A percentile compares a stretch with the other conserved stretches of the same genome.
phyloP scores from a whole-genome alignment of 371 early-diverging fungal genomes.

The Lichtheimia ramosa region DNA sequence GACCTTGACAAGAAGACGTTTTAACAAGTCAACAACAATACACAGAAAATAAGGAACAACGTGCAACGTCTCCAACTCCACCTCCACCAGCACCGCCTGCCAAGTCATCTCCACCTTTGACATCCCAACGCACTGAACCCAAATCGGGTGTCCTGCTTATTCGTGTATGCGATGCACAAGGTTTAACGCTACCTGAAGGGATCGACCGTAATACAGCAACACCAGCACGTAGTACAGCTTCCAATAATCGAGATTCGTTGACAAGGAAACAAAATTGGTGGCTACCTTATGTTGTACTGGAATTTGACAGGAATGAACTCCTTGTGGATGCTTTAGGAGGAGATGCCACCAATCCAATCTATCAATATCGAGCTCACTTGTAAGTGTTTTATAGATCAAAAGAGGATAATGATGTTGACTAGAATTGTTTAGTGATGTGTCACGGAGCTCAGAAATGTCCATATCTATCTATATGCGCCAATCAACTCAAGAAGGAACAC shows the following conservation, averaged over 20 bases:
- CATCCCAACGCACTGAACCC: slow-evolving; percentile 11
- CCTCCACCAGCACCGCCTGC: slow-evolving; percentile 7
- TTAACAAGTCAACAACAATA: not conserved
- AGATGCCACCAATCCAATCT: slow-evolving; percentile 72
- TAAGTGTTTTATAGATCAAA: slow-evolving; percentile 41
- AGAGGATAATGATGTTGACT: not conserved
- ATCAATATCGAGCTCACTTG: slow-evolving; percentile 89
- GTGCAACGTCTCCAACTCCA: slow-evolving; percentile 1
- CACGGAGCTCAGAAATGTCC: slow-evolving; percentile 79
- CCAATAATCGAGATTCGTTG: slow-evolving; percentile 64
- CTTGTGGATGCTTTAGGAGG: slow-evolving; percentile 80
- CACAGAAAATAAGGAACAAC: slow-evolving; percentile 26
- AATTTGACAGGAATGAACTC: slow-evolving; percentile 94
- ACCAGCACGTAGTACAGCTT: slow-evolving; percentile 5
- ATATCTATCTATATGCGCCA: slow-evolving; percentile 84
- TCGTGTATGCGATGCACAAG: slow-evolving; percentile 11
- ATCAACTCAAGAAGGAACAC: slow-evolving; percentile 42
- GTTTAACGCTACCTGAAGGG: slow-evolving; percentile 8
- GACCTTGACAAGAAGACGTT: too few species aligned
- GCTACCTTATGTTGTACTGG: slow-evolving; percentile 87
- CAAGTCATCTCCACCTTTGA: slow-evolving; percentile 4
- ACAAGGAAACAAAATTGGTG: slow-evolving; percentile 74
- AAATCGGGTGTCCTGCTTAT: slow-evolving; percentile 21
- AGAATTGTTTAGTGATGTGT: slow-evolving; percentile 74
- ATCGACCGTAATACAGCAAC: slow-evolving; percentile 16